These are phyloP conservation scores for Eleusine coracana DNA, from an alignment of 176 grass and related monocot species.

Conservation along the genomic window DNA sequence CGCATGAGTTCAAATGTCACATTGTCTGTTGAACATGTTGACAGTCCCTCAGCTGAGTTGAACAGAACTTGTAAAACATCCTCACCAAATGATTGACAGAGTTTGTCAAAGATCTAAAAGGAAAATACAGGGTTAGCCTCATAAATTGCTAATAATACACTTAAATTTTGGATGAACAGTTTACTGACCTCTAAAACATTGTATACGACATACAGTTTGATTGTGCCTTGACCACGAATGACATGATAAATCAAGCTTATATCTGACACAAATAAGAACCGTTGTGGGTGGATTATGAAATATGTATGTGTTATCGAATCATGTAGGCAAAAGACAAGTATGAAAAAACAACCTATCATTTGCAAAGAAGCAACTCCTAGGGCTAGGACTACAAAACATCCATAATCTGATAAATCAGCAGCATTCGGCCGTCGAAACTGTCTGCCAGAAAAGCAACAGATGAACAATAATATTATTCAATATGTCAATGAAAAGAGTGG, in stretches of 20 bases:
- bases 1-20: constrained; percentile 71
- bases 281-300: constrained; percentile 35
- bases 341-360: constrained; percentile 66
- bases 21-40: constrained; percentile 70
- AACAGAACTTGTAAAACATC: constrained; percentile 97
- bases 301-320: constrained; percentile 1
- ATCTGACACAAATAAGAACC: constrained; percentile 65
- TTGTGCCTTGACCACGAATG: constrained; percentile 95
- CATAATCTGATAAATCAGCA: constrained; percentile 96
- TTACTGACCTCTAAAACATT: constrained; percentile 95
- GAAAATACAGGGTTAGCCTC: constrained; percentile 30
- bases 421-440: constrained; percentile 78
- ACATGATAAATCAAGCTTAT: constrained; percentile 99
- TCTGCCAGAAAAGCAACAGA: constrained; percentile 61
- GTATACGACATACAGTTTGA: constrained; percentile 98
- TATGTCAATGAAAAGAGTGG: neutral
- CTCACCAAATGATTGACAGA: constrained; percentile 98
- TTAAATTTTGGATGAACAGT: constrained; percentile 34
- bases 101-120: constrained; percentile 94
- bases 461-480: constrained; percentile 18
- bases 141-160: constrained; percentile 16
- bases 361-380: constrained; percentile 87
- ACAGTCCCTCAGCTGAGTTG: constrained; percentile 92
- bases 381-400: constrained; percentile 92
- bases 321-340: constrained; percentile 27